Percentiles rank a stretch among this genome's conserved stretches.
Conservation (phyloP, 306 rosid genomes). For the Casuarina equisetifolia region DNA sequence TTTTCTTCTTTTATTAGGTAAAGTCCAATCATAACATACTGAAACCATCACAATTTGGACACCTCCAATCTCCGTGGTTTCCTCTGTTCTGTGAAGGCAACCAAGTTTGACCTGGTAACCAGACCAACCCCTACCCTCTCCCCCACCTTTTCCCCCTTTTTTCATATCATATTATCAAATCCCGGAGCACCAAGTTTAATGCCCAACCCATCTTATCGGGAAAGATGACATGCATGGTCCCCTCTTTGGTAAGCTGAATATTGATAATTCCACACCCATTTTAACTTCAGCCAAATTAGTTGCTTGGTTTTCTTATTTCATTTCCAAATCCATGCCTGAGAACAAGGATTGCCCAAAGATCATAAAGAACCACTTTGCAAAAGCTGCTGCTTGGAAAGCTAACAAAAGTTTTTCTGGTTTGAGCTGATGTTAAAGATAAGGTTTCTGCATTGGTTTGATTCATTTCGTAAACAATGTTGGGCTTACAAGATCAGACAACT, state of each 20-base stretch:
- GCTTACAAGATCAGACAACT: too few relatives aligned
- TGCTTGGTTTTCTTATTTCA: too few relatives aligned
- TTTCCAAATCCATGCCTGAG: too few relatives aligned
- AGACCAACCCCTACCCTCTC: neutral
- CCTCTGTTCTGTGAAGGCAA: conserved; percentile 4
- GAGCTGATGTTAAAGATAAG: too few relatives aligned
- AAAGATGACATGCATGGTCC: neutral
- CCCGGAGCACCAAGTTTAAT: neutral
- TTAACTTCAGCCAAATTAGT: too few relatives aligned
- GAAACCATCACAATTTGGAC: neutral
- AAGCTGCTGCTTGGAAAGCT: too few relatives aligned
- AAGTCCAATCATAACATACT: conserved; percentile 2
- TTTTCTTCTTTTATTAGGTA: conserved; percentile 16
- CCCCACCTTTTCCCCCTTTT: neutral
- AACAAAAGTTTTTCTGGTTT: too few relatives aligned
- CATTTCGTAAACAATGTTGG: too few relatives aligned
- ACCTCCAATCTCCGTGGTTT: conserved; percentile 16
- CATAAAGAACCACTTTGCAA: too few relatives aligned
- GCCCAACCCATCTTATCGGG: neutral
- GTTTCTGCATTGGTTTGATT: too few relatives aligned
- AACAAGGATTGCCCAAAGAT: too few relatives aligned
- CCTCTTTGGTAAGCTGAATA: neutral
- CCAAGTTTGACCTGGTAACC: conserved; percentile 4
- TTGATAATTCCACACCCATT: neutral
- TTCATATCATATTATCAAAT: neutral